Conservation (phyloP, 495 filamentous ascomycete genomes). For the Penicillium ochrochloron region DNA sequence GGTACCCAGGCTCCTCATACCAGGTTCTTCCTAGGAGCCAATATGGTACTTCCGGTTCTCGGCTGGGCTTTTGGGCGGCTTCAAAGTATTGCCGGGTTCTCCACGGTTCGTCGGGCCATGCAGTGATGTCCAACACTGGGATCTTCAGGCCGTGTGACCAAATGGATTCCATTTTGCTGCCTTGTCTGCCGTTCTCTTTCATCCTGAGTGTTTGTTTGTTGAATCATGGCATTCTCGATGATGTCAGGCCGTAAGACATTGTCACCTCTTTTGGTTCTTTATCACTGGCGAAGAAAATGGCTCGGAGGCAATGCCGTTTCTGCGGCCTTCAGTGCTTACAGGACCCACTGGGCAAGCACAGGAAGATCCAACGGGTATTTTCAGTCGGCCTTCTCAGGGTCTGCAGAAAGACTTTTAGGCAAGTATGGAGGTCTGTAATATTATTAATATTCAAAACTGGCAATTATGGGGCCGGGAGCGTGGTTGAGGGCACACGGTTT, state of each 20-base stretch:
- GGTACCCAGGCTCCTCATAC: background rate
- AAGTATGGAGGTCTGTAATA: conserved; percentile 8
- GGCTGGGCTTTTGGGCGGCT: conserved; percentile 10
- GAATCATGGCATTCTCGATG: conserved; percentile 24
- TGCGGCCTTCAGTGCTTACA: background rate
- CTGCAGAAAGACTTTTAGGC: background rate
- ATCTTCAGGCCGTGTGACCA: conserved; percentile 36
- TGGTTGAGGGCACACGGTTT: conserved; percentile 9
- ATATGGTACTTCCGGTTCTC: conserved; percentile 13
- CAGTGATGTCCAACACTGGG: conserved; percentile 45
- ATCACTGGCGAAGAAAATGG: conserved; percentile 13
- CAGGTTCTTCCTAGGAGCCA: background rate
- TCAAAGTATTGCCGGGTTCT: conserved; percentile 22
- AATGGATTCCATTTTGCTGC: conserved; percentile 17
- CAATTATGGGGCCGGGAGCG: background rate
- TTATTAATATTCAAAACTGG: conserved; percentile 5
- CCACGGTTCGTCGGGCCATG: conserved; percentile 38
- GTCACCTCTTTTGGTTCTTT: conserved; percentile 10
- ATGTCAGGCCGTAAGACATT: conserved; percentile 31
- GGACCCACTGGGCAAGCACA: conserved; percentile 1
- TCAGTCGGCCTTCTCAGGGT: background rate
- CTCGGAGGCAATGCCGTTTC: conserved; percentile 1
- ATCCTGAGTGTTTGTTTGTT: conserved; percentile 23
- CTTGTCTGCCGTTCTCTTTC: conserved; percentile 18
- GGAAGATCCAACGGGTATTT: background rate